Base-by-base conservation (phyloP, 768 basidiomycete species). In the Naganishia kalamii region DNA sequence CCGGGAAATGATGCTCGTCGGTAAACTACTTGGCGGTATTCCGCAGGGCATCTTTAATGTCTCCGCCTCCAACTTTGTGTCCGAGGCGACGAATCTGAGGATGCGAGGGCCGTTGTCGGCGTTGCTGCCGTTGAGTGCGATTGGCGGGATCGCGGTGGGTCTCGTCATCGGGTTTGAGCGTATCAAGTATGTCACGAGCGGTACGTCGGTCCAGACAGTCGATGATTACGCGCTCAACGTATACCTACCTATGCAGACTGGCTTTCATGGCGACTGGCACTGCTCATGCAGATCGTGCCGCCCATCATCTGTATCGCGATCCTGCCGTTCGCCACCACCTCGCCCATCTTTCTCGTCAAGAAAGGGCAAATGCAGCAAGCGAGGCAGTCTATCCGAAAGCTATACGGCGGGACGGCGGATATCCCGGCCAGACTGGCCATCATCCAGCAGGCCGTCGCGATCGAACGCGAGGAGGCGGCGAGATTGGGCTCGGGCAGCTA, bases 41-140 rank as follows among this genome's bases (percentile, higher is more conserved):
- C 65, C 65, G 27, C 57, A 66, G 32, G 65, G 65, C 51, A 59
- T 66, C 25, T 66, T 66, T 43, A 59, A 60, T 46, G 65, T 59
- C 27, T 25, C 59, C 7, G 65, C 65, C 19, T 27, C 65, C 48
- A 66, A 66, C 59, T 66, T 60, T 46, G 60, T 66, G 11, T 57
- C 65, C n/a, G 65, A 66, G 47, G 65, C 65, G 27, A 48, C 41
- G 15, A 60, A 59, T 15, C 48, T 60, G 8, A 41, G 57, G 12
- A 59, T 66, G 35, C 65, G 65, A 37, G 54, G 54, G 27, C 57
- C 57, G 46, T 25, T 66, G 37, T 66, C 65, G 2, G 41, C 65
- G 30, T 33, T 66, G 4, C 27, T 66, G 48, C 57, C 59, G 1
- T 37, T 66, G 59, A 48, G 57, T 30, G 43, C 44, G n/a, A 46